phyloP scores from a whole-genome alignment of 441 rosid species.

The Euphorbia neoarborescens region DNA sequence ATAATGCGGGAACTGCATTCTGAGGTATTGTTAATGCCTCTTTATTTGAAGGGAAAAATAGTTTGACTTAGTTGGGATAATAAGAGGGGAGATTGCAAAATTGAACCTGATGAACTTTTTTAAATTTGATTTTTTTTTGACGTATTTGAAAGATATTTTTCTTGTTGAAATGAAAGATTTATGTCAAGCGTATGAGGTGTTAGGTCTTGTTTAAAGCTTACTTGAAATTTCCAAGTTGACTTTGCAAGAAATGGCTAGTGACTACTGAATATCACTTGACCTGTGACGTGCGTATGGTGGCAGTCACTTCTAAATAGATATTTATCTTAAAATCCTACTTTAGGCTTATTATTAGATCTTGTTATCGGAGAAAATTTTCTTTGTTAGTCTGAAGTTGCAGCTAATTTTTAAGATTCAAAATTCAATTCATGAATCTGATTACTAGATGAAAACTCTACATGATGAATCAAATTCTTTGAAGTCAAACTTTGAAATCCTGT shows the following conservation, averaged over 20 bases:
- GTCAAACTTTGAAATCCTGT: background rate
- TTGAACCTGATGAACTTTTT: background rate
- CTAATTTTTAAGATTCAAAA: background rate
- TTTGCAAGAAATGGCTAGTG: background rate
- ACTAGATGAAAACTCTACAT: background rate
- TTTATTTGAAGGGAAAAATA: background rate
- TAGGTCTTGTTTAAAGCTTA: background rate
- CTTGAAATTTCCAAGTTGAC: background rate
- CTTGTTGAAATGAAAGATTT: background rate
- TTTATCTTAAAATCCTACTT: background rate
- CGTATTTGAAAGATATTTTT: background rate
- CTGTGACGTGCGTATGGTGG: background rate
- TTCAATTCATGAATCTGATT: background rate
- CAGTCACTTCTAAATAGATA: background rate
- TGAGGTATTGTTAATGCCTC: constrained; percentile 49
- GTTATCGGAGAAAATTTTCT: background rate
- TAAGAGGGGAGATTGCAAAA: background rate
- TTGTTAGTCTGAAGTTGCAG: background rate
- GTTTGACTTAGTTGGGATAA: background rate
- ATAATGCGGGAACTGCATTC: constrained; percentile 91
- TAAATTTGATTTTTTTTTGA: background rate
- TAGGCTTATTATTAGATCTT: background rate
- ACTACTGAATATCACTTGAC: background rate
- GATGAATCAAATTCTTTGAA: background rate
- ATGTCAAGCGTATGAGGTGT: background rate